phyloP scores from a whole-genome alignment of 2,329 filamentous ascomycete genomes.

The Claviceps fusiformis region DNA sequence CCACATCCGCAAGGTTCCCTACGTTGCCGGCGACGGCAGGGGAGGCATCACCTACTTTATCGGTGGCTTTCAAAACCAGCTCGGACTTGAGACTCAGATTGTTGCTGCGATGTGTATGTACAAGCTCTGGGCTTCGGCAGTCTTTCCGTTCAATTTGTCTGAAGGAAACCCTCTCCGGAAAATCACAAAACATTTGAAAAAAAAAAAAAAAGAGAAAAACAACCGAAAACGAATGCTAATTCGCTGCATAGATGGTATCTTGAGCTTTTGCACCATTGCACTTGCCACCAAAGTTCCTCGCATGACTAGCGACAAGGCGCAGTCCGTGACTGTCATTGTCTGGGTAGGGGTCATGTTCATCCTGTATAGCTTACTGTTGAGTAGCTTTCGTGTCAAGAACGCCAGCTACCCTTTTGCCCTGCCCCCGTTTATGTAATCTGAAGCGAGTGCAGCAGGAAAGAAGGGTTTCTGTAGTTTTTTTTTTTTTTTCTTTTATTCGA shows the following conservation, averaged over 20 bases:
- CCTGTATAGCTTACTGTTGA: conserved; percentile 89
- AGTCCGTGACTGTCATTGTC: conserved; percentile 68
- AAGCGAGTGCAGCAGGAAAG: neutral
- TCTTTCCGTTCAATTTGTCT: no score
- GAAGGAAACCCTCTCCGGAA: no score
- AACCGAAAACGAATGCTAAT: neutral
- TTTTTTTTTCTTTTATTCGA: neutral
- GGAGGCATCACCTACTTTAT: conserved; percentile 88
- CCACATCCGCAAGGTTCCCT: conserved; percentile 90
- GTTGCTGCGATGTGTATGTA: conserved; percentile 75
- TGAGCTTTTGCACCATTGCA: conserved; percentile 85
- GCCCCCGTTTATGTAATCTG: conserved; percentile 61
- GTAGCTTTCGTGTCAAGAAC: conserved; percentile 90
- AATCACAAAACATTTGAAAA: no score
- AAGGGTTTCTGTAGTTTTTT: neutral
- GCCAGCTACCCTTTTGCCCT: conserved; percentile 87
- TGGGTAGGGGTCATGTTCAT: conserved; percentile 68
- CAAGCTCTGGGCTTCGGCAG: no score
- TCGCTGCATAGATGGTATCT: conserved; percentile 39
- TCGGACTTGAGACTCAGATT: conserved; percentile 89
- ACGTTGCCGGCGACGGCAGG: conserved; percentile 70
- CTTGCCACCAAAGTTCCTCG: conserved; percentile 87
- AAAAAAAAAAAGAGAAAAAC: neutral
- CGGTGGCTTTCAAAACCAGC: conserved; percentile 83
- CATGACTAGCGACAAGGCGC: conserved; percentile 60